These are phyloP conservation scores for Sclerotinia glacialis DNA, from an alignment of 2,329 filamentous ascomycete genomes.

Conservation along the genomic window DNA sequence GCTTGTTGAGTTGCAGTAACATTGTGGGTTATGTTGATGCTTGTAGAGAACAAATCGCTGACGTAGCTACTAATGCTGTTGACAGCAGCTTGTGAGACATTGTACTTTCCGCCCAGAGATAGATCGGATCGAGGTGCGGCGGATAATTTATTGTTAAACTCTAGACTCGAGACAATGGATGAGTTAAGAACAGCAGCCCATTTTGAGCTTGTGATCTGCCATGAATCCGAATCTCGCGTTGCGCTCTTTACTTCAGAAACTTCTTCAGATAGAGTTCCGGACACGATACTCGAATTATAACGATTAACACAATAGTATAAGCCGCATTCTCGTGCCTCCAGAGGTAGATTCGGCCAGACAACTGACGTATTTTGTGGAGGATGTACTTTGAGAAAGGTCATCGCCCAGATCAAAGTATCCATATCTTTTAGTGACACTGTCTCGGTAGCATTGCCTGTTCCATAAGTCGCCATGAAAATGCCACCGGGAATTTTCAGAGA, in stretches of 20 bases:
- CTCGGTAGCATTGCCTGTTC: conserved; percentile 11
- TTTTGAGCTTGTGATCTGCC: conserved; percentile 9
- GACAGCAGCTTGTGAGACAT: conserved; percentile 1
- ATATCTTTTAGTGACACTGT: conserved; percentile 9
- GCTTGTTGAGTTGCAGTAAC: conserved; percentile 10
- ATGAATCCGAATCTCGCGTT: conserved; percentile 10
- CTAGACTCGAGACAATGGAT: conserved; percentile 6
- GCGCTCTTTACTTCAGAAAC: conserved; percentile 2
- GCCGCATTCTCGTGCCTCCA: conserved; percentile 13
- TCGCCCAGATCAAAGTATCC: conserved; percentile 7
- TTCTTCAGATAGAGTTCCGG: background rate
- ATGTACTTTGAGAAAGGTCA: conserved; percentile 4
- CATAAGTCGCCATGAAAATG: conserved; percentile 7
- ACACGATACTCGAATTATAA: background rate
- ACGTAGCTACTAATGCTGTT: conserved; percentile 9
- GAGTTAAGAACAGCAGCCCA: conserved; percentile 12
- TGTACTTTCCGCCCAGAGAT: conserved; percentile 2
- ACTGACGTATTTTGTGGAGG: background rate
- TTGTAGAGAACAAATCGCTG: background rate
- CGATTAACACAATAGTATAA: conserved; percentile 9
- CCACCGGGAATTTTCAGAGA: conserved; percentile 1
- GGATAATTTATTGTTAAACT: conserved; percentile 5
- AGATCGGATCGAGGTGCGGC: conserved; percentile 9
- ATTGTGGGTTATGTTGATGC: conserved; percentile 3
- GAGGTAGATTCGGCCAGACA: background rate